phyloP scores from a whole-genome alignment of 306 rosid species.

The Rosa rugosa region DNA sequence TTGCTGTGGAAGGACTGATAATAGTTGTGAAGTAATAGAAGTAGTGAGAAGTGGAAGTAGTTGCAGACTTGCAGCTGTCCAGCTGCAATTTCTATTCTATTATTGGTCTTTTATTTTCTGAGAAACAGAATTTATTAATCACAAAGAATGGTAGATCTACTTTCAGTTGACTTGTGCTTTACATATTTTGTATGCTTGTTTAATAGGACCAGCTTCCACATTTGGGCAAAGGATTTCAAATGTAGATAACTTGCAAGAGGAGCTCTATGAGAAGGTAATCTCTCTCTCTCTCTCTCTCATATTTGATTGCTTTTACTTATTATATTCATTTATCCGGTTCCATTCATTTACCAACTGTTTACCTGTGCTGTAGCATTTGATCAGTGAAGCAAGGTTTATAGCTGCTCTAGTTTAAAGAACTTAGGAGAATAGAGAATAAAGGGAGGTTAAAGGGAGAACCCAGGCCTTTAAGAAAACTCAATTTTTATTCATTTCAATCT shows the following conservation, averaged over 20 bases:
- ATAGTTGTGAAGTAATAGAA: neutral
- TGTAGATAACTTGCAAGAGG: slow-evolving; percentile 78
- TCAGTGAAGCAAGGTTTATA: neutral
- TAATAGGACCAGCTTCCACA: slow-evolving; percentile 64
- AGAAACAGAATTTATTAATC: too few species aligned
- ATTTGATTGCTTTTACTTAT: neutral
- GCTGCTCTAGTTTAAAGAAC: neutral
- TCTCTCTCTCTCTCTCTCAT: neutral
- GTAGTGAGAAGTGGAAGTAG: neutral
- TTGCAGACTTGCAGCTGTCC: neutral
- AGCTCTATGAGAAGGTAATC: slow-evolving; percentile 66
- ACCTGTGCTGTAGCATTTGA: neutral
- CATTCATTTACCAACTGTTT: neutral
- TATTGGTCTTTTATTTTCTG: too few species aligned
- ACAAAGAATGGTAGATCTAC: neutral
- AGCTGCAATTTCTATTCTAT: neutral
- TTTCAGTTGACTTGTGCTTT: slow-evolving; percentile 5
- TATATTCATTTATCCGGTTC: neutral
- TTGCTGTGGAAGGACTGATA: neutral
- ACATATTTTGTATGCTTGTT: slow-evolving; percentile 26
- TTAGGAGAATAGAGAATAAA: neutral
- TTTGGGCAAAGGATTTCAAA: slow-evolving; percentile 54
- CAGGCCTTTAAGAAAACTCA: neutral
- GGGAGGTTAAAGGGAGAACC: neutral
- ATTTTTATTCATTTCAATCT: neutral